Conservation (phyloP, 2,329 filamentous ascomycete genomes). For the Sporothrix curviconia region DNA sequence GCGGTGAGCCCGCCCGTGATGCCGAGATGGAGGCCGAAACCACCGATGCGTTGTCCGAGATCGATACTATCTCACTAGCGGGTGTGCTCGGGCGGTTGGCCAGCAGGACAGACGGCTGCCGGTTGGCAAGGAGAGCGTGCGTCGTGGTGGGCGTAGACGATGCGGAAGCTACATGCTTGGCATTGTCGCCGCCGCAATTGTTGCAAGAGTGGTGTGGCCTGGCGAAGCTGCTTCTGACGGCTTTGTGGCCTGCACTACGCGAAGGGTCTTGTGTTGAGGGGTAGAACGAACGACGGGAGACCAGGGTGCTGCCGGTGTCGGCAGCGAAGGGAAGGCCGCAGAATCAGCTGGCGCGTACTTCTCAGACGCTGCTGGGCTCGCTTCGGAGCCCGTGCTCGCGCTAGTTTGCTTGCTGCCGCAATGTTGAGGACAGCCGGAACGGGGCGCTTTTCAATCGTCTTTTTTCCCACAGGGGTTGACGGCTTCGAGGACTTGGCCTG, state of each 20-base stretch:
- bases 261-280: slow-evolving; percentile 52
- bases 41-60: slow-evolving; percentile 71
- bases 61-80: slow-evolving; percentile 64
- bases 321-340: slow-evolving; percentile 46
- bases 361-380: slow-evolving; percentile 26
- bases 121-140: not conserved
- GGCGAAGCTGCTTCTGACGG: slow-evolving; percentile 32
- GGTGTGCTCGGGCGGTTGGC: slow-evolving; percentile 59
- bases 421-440: slow-evolving; percentile 42
- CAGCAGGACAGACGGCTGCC: slow-evolving; percentile 16
- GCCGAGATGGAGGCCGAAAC: slow-evolving; percentile 63
- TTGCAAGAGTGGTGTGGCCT: slow-evolving; percentile 23
- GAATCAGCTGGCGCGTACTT: slow-evolving; percentile 32
- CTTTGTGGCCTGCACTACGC: slow-evolving; percentile 63
- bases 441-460: slow-evolving; percentile 23
- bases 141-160: not conserved
- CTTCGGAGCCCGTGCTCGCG: slow-evolving; percentile 25
- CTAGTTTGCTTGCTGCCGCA: slow-evolving; percentile 35
- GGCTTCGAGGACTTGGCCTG: slow-evolving; percentile 26
- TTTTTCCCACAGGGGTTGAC: slow-evolving; percentile 31
- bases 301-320: slow-evolving; percentile 42
- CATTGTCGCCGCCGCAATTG: slow-evolving; percentile 19
- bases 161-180: not conserved
- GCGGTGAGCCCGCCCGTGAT: slow-evolving; percentile 66
- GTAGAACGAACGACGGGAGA: slow-evolving; percentile 46